Base-by-base conservation (phyloP, 441 rosid genomes). In the Gossypium armourianum region DNA sequence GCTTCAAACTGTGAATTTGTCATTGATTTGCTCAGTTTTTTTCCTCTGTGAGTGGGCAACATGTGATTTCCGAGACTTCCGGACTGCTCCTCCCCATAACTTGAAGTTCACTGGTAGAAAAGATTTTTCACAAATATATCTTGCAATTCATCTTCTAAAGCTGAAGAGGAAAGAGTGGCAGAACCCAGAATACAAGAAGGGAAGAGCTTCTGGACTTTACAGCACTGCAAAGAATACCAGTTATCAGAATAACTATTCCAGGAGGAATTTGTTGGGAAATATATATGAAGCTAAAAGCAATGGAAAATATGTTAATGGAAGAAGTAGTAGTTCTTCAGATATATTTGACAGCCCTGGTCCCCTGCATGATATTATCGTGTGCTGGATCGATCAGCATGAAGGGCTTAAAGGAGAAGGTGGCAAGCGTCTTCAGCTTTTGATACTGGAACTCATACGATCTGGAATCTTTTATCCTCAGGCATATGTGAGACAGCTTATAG, bases 331-430 rank as follows among this genome's bases (percentile, higher is more conserved):
- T 62, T 70, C 79, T 16, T 65, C 84, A 23, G 90, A 87, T 80
- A 72, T 88, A 61, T 93, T 91, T 79, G 90, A 91, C 79, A 93
- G 97, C 72, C 97, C 97, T 5, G 90, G 99, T 57, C 91, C 96
- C 40, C 77, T 96, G 66, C 99, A 96, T 78, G 99, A 96, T 81
- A 84, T 89, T 80, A 77, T 90, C 55, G 97, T 93, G 29, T 96
- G 98, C 76, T 96, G 98, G 98, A 91, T 96, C 45, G 99, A 96
- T 84, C 99, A 93, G 79, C 97, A 96, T 72, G 97, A 91, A 77
- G 86, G 83, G 61, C 87, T 83, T 65, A 87, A 76, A 73, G 88
- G 92, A 70, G 90, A 86, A 75, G 96, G 97, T 72, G 75, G 81
- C 74, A 90, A 90, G 80, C 85, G 88, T 62, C 78, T 93, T 82